phyloP scores from a whole-genome alignment of 768 basidiomycete genomes.

The Leucocoprinus leucothites region DNA sequence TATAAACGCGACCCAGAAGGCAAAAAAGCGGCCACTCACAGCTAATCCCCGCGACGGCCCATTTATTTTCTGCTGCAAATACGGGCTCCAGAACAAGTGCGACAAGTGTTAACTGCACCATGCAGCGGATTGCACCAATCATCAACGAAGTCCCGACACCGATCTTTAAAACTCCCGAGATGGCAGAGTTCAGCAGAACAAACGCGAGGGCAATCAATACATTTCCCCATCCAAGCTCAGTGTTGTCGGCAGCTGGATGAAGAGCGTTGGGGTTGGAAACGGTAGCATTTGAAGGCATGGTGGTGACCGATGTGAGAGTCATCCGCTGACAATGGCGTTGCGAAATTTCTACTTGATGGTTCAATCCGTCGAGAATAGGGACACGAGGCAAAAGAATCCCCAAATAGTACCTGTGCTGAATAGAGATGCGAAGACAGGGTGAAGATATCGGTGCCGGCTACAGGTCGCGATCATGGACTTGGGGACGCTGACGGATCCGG shows the following conservation, averaged over 20 bases:
- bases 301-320: neutral
- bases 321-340: neutral
- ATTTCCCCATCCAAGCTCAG: slow-evolving; percentile 59
- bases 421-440: too few relatives aligned
- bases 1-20: neutral
- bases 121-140: slow-evolving; percentile 69
- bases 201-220: slow-evolving; percentile 75
- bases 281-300: neutral
- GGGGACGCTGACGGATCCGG: too few relatives aligned
- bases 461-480: too few relatives aligned
- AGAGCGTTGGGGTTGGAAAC: neutral
- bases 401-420: too few relatives aligned
- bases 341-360: neutral
- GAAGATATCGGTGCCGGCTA: too few relatives aligned
- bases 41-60: slow-evolving; percentile 71
- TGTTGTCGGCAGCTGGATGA: neutral
- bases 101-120: slow-evolving; percentile 75
- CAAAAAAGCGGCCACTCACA: slow-evolving; percentile 40
- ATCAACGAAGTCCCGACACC: slow-evolving; percentile 68
- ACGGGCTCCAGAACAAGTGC: slow-evolving; percentile 67
- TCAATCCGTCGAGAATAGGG: neutral
- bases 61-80: slow-evolving; percentile 72
- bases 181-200: slow-evolving; percentile 64
- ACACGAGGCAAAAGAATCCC: too few relatives aligned
- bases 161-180: slow-evolving; percentile 67